Evolutionary conservation across 805 yeast species (phyloP).

Genomic region (Pichia paraexigua): DNA sequence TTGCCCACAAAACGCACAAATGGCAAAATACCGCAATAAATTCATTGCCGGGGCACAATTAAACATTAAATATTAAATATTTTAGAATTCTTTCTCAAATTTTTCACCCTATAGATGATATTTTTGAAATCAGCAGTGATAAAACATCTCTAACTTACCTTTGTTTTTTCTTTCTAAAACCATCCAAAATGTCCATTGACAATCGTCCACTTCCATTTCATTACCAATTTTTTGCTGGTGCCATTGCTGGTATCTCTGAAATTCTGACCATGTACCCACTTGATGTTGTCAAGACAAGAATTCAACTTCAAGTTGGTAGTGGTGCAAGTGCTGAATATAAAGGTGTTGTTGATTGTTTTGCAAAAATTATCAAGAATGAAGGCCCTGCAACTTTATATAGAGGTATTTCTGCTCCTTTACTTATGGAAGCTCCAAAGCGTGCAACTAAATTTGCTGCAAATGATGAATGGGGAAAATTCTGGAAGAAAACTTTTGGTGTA

Average conservation of each 20-base stretch:
- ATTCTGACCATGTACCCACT: constrained; percentile 92
- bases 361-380: constrained; percentile 77
- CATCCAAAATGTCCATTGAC: constrained; percentile 4
- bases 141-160: not conserved
- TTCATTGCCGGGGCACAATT: too few relatives aligned
- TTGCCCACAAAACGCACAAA: too few relatives aligned
- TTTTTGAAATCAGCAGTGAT: too few relatives aligned
- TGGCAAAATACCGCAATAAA: too few relatives aligned
- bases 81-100: not conserved
- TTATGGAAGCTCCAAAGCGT: constrained; percentile 99
- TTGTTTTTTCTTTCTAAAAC: not conserved
- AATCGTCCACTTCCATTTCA: constrained; percentile 67
- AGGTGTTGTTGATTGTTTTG: constrained; percentile 79
- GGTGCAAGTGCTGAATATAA: constrained; percentile 54
- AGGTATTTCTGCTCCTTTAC: constrained; percentile 92
- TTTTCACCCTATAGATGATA: too few relatives aligned
- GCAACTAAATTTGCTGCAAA: constrained; percentile 98
- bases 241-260: constrained; percentile 97
- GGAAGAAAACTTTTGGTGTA: constrained; percentile 63
- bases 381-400: constrained; percentile 80
- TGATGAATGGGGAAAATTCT: constrained; percentile 90
- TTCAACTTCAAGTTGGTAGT: constrained; percentile 69
- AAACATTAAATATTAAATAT: too few relatives aligned
- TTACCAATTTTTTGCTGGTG: constrained; percentile 83
- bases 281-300: constrained; percentile 95